Evolutionary conservation across 352 stramenopile genomes (phyloP), one percentile per base, ranked within the genome.

Genomic region (Pythium biforme): DNA sequence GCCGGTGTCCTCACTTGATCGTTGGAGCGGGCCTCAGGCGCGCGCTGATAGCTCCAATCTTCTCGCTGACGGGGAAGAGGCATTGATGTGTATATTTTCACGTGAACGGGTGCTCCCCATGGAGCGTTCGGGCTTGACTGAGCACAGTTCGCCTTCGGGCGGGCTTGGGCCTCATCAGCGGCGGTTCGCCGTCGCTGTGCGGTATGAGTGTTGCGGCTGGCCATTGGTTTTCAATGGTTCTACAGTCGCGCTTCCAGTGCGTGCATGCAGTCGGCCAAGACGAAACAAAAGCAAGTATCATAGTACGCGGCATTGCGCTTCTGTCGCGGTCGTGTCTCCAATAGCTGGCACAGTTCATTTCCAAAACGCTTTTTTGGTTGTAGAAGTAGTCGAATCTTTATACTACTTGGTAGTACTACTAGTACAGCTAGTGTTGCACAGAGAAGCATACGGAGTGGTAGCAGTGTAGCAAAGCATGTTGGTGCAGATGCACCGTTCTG

Each of bases 161-260:
- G 37, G 62, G 55, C 47, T 53, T 86, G 75, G 76, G 75, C 76
- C 78, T 88, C 69, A 73, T 75, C 25, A 45, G 47, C 37, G 37
- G 12, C 37, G 37, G 37, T 25, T 20, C 2, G 17, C 25, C 37
- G 23, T 48, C 40, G 70, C 20, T 47, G 26, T 64, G 37, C n/a
- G 40, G 48, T 90, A 74, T 77, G 77, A 87, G 81, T 90, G 74
- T 86, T 83, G 79, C 62, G 66, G 70, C 73, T 74, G 76, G 73
- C 79, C 75, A 72, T 83, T 87, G 82, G 82, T 91, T 91, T 76
- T 91, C 79, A 87, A 80, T 74, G 75, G 79, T 88, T 67, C 62
- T 49, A 53, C 75, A 75, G 67, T 61, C 70, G 64, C 75, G 79
- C 76, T 91, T 72, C 82, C 78, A 78, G 57, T 75, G n/a, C 27